These are phyloP conservation scores for Voacanga thouarsii DNA, from an alignment of 257 asterid genomes.

Conservation along the genomic window DNA sequence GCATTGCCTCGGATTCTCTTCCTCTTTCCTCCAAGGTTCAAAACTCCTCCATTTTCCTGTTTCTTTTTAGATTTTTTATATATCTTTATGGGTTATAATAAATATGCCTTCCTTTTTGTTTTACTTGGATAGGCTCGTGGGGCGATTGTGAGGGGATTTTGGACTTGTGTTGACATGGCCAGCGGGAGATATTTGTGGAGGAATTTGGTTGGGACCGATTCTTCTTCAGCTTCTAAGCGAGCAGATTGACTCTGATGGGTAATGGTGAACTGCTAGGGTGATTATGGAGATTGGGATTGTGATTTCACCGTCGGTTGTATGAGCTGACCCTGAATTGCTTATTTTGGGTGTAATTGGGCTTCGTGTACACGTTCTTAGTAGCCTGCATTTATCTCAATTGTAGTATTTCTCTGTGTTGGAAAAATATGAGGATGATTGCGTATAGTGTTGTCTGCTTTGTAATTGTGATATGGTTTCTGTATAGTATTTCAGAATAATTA, in stretches of 20 bases:
- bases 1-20: constrained; percentile 16
- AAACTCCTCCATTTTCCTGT: background rate
- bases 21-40: constrained; percentile 34
- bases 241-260: constrained; percentile 43
- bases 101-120: background rate
- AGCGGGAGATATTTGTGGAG: constrained; percentile 89
- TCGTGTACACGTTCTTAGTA: background rate
- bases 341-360: constrained; percentile 1
- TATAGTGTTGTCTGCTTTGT: background rate
- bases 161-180: constrained; percentile 88
- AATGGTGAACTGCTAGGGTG: background rate
- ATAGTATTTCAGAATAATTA: background rate
- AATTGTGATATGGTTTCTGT: background rate
- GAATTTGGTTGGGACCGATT: constrained; percentile 52
- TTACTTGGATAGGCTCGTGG: constrained; percentile 39
- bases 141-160: constrained; percentile 57
- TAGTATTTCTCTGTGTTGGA: background rate
- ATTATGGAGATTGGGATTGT: background rate
- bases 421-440: background rate
- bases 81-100: no score
- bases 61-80: background rate
- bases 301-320: background rate
- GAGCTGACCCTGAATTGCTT: background rate
- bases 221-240: constrained; percentile 31
- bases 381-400: background rate